Percentiles rank a stretch among this genome's conserved stretches.
phyloP scores from a whole-genome alignment of 2,329 filamentous ascomycete species.

The Aspergillus nomiae region DNA sequence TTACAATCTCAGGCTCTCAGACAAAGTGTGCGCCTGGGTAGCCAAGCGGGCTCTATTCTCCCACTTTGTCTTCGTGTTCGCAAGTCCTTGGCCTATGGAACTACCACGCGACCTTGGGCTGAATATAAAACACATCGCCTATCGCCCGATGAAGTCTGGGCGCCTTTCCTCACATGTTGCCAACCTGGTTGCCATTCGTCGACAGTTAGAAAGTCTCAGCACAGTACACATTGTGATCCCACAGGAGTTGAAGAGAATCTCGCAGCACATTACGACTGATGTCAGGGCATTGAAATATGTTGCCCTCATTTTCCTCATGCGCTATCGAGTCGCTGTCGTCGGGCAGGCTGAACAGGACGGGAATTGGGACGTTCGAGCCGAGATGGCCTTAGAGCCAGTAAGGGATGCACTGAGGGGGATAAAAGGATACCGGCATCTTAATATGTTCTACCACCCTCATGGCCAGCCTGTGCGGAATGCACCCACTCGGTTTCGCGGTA shows the following conservation, averaged over 20 bases:
- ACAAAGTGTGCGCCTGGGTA: not conserved
- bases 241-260: not conserved
- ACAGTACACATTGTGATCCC: not conserved
- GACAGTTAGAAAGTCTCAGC: not conserved
- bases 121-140: not conserved
- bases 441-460: not conserved
- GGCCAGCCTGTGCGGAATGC: not conserved
- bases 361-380: not conserved
- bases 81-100: not conserved
- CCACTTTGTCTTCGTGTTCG: not conserved
- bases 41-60: not conserved
- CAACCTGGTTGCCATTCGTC: not conserved
- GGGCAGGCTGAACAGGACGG: not conserved
- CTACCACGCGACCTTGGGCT: not conserved
- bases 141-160: not conserved
- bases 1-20: not conserved
- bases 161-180: not conserved
- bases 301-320: not conserved
- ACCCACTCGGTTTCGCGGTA: not conserved
- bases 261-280: not conserved
- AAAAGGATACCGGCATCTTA: not conserved
- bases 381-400: not conserved
- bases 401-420: not conserved
- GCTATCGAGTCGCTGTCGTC: not conserved
- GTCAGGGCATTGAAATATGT: not conserved